Conservation (phyloP, 768 basidiomycete species). For the Mycena galopus region DNA sequence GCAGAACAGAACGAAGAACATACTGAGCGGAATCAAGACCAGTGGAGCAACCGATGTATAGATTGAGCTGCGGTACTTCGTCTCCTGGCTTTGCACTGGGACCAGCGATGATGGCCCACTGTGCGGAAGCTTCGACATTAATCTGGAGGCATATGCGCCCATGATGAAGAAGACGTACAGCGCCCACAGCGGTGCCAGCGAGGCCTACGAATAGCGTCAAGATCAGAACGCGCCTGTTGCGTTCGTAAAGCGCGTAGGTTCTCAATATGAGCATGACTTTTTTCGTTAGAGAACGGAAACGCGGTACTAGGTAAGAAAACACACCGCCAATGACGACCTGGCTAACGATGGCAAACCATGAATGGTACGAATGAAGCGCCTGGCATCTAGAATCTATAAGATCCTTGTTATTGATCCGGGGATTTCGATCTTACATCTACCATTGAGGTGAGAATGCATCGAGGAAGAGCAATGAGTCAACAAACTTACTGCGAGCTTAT, state of each 20-base stretch:
- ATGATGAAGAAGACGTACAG: constrained; percentile 5
- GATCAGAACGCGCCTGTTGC: constrained; percentile 5
- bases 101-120: constrained; percentile 29
- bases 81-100: neutral
- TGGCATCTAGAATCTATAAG: neutral
- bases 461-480: neutral
- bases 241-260: constrained; percentile 24
- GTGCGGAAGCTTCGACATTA: neutral
- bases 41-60: constrained; percentile 23
- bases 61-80: neutral
- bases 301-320: neutral
- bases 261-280: constrained; percentile 19
- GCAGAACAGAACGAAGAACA: neutral
- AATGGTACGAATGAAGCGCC: neutral
- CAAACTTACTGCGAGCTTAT: neutral
- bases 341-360: neutral
- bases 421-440: no score
- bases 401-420: no score
- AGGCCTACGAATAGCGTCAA: neutral
- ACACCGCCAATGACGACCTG: neutral
- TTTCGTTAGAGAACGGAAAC: neutral
- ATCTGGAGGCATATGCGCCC: neutral
- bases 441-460: neutral
- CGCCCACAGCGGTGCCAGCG: neutral
- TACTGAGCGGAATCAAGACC: constrained; percentile 19